These are phyloP conservation scores for Prunus salicina DNA, from an alignment of 306 rosid species.

Conservation along the genomic window DNA sequence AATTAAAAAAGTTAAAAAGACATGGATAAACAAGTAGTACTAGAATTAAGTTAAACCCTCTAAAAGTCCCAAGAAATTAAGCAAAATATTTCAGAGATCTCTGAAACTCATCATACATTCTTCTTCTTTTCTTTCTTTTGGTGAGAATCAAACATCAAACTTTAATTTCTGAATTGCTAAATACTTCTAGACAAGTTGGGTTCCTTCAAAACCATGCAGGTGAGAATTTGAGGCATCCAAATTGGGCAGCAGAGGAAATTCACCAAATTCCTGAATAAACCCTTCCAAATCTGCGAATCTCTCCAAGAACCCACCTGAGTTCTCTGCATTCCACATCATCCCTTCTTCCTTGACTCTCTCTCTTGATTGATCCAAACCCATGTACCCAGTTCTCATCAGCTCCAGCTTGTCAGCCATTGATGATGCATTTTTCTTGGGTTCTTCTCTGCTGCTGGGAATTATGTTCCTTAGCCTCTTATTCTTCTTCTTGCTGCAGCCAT, in stretches of 20 bases:
- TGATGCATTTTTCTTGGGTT: conserved; percentile 14
- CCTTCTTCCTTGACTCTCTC: conserved; percentile 40
- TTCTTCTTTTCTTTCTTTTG: background rate
- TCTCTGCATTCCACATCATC: conserved; percentile 42
- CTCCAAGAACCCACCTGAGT: conserved; percentile 52
- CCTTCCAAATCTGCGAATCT: conserved; percentile 78
- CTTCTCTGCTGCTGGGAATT: conserved; percentile 6
- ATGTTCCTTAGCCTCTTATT: conserved; percentile 10
- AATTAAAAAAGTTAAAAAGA: background rate
- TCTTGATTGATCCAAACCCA: conserved; percentile 31
- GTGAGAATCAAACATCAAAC: background rate
- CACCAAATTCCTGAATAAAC: conserved; percentile 59
- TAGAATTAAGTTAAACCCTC: conserved; percentile 2
- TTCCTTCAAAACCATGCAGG: conserved; percentile 55
- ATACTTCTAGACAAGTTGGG: conserved; percentile 33
- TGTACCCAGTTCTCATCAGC: conserved; percentile 18
- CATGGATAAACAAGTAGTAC: background rate
- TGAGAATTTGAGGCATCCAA: conserved; percentile 38
- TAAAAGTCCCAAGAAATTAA: conserved; percentile 4
- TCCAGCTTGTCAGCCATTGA: conserved; percentile 18
- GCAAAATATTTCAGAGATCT: conserved; percentile 7
- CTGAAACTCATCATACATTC: background rate
- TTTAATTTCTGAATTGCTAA: background rate
- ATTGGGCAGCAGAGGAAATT: conserved; percentile 47
- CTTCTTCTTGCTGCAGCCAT: conserved; percentile 11